phyloP scores from a whole-genome alignment of 2,329 filamentous ascomycete species.

The Cordyceps sp. region DNA sequence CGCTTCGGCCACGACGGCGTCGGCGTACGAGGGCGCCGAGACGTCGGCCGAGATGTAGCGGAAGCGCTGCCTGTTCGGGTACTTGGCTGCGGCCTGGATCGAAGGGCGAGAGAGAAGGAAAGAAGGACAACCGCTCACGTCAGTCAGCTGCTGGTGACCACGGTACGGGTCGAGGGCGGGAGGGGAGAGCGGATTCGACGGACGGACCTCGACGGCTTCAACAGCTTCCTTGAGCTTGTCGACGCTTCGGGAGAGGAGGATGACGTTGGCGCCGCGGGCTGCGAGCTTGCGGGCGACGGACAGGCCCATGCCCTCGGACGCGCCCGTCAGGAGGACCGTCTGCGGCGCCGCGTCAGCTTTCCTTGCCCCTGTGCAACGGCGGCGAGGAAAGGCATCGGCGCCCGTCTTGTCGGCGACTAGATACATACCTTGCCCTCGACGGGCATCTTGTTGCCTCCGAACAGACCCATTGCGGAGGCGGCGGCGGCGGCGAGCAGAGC shows the following conservation, averaged over 20 bases:
- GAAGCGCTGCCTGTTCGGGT: slow-evolving; percentile 57
- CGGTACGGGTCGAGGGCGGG: not conserved
- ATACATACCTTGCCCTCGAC: slow-evolving; percentile 68
- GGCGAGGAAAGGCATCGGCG: too few species aligned
- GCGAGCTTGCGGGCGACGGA: slow-evolving; percentile 59
- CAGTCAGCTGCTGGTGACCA: not conserved
- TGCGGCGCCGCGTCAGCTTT: slow-evolving; percentile 19
- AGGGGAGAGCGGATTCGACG: not conserved
- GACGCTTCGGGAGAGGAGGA: slow-evolving; percentile 67
- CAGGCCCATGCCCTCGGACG: slow-evolving; percentile 82
- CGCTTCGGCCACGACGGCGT: slow-evolving; percentile 52
- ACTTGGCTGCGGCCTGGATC: slow-evolving; percentile 45
- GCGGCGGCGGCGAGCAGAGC: slow-evolving; percentile 18
- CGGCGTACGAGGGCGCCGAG: slow-evolving; percentile 50
- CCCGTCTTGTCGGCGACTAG: too few species aligned
- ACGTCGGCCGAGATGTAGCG: slow-evolving; percentile 74
- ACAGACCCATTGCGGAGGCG: slow-evolving; percentile 45
- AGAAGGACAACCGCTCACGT: too few species aligned
- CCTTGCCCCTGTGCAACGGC: too few species aligned
- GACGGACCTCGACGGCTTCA: slow-evolving; percentile 41
- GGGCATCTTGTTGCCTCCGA: slow-evolving; percentile 56
- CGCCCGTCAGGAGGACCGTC: slow-evolving; percentile 82
- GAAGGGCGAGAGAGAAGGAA: not conserved
- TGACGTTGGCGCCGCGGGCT: slow-evolving; percentile 68
- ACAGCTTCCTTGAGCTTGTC: slow-evolving; percentile 59